phyloP scores from a whole-genome alignment of 176 grass and related monocot species.

The Phyllostachys edulis region DNA sequence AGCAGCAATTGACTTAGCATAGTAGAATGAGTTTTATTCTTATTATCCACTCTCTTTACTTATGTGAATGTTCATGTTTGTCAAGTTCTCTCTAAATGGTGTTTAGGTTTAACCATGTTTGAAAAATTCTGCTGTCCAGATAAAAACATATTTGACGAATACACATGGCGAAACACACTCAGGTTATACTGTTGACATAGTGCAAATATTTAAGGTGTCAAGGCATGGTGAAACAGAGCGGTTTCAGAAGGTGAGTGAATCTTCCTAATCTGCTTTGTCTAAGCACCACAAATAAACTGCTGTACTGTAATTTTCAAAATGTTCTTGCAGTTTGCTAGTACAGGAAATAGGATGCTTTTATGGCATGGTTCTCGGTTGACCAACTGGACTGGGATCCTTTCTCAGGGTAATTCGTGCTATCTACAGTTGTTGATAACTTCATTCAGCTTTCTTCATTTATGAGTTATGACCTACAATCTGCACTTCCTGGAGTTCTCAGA shows the following conservation, averaged over 20 bases:
- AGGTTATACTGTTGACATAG: slow-evolving; percentile 71
- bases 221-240: slow-evolving; percentile 67
- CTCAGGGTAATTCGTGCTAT: slow-evolving; percentile 61
- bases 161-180: slow-evolving; percentile 87
- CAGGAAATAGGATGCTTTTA: slow-evolving; percentile 92
- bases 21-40: background rate
- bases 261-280: slow-evolving; percentile 5
- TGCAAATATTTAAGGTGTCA: slow-evolving; percentile 87
- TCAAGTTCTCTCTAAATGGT: background rate
- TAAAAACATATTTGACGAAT: slow-evolving; percentile 81
- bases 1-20: background rate
- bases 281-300: slow-evolving; percentile 15
- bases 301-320: slow-evolving; percentile 18
- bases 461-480: slow-evolving; percentile 12
- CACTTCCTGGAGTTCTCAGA: background rate
- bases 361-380: slow-evolving; percentile 96
- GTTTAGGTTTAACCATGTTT: background rate
- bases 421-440: slow-evolving; percentile 6
- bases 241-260: slow-evolving; percentile 65
- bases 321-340: slow-evolving; percentile 59
- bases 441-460: background rate
- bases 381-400: slow-evolving; percentile 94
- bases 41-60: slow-evolving; percentile 16
- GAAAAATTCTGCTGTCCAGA: slow-evolving; percentile 41
- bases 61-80: background rate